Base-by-base conservation (phyloP, 345 rosid species). In the Eutrema yunnanense region DNA sequence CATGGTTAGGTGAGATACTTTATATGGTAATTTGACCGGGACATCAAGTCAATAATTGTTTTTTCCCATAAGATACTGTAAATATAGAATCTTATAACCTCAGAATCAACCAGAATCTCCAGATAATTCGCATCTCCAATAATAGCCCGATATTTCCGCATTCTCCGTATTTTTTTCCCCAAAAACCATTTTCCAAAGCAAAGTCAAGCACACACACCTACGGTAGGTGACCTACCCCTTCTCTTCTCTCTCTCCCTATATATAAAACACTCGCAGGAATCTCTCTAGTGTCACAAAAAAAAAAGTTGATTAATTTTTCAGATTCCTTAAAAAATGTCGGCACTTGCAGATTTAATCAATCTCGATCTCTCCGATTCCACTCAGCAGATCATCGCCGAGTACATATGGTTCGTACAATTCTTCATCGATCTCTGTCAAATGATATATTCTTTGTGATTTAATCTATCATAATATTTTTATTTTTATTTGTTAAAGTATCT, bases 371-470 rank as follows among this genome's bases (percentile, higher is more conserved):
- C 83, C 1, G 86, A 84, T 0, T 32, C 86, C 56, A 79, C 90
- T 2, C 82, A 86, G 9, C 83, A 89, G 69, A 81, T 91, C 84
- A 85, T 89, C 40, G 96, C 97, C 40, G 97, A 91, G 68, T 91
- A 91, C 74, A 76, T 89, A 51, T 91, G 96, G 97, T 90, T 22
- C 9, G 47, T 26, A 7, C n/a, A 53, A 29, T 0, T 13, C 2
- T 9, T 19, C 9, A 40, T 13, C 6, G 19, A 11, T 33, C 19
- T 66, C 26, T 50, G 6, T 74, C 49, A 13, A 14, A 53, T 26
- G 10, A 33, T 19, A n/a, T 26, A 3, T 65, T 34, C 47, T 22
- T 50, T 37, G 48, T 37, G 2, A 8, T 38, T 47, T 47, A 4
- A 47, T 16, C 26, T 36, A 11, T 22, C 26, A 22, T 22, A 22